phyloP scores from a whole-genome alignment of 768 basidiomycete species.

The Paxillus ammoniavirescens region DNA sequence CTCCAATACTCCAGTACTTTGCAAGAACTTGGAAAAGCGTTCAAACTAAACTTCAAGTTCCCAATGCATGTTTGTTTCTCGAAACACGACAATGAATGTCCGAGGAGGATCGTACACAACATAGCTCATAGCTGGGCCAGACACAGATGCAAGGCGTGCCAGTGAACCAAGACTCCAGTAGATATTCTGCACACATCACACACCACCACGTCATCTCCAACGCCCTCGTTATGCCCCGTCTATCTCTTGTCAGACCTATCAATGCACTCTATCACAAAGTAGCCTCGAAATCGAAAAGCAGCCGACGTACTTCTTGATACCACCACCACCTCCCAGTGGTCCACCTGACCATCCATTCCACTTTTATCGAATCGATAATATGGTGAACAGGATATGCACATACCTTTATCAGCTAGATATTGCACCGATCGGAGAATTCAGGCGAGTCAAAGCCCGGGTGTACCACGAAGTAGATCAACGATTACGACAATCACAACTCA shows the following conservation, averaged over 20 bases:
- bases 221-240: slow-evolving; percentile 2
- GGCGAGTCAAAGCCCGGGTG: slow-evolving; percentile 35
- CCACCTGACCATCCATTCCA: slow-evolving; percentile 46
- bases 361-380: slow-evolving; percentile 7
- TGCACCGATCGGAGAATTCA: slow-evolving; percentile 17
- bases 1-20: no score
- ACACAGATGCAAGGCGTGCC: neutral
- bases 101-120: neutral
- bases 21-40: no score
- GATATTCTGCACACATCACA: neutral
- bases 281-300: neutral
- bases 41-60: no score
- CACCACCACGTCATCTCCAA: neutral
- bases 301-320: slow-evolving; percentile 81
- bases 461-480: no score
- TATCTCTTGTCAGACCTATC: slow-evolving; percentile 73
- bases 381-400: neutral
- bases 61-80: no score
- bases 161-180: neutral
- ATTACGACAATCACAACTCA: no score
- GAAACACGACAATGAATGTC: neutral
- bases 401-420: slow-evolving; percentile 31
- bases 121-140: neutral
- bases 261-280: slow-evolving; percentile 6
- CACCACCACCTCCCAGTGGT: slow-evolving; percentile 60